Evolutionary conservation across 139 green algal species (phyloP), one percentile per base, ranked within the genome.

Genomic region (Chlamydomonas eustigma): DNA sequence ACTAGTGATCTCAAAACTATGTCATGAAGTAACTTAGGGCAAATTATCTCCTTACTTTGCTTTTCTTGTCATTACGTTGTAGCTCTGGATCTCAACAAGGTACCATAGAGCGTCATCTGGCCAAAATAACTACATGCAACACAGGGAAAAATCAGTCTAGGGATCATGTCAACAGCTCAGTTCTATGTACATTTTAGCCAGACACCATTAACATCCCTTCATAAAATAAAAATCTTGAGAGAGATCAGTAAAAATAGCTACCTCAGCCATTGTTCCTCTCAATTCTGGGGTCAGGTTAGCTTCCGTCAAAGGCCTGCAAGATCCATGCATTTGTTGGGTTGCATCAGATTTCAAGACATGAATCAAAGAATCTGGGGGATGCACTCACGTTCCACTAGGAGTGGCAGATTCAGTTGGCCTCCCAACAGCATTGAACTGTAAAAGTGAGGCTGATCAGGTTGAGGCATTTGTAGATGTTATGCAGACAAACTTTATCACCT

Each of bases 51-150:
- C 88, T 86, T 74, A 94, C 91, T 90, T 93, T 51, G 92, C 92
- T 35, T 88, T 84, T 30, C 82, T 85, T 18, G 70, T 88, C 70
- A 84, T 85, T 2, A 82, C 67, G 74, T 95, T 90, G 34, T 95
- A 39, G 3, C 52, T 81, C 68, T 92, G 85, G 18, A 97, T 93
- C 44, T 92, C 77, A 5, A 96, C 89, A 0, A 92, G 79, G 77
- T 97, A 96, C 91, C 92, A 96, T 73, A 92, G 83, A 6, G 80
- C 80, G 82, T 97, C 92, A 74, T 97, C 93, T 1, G 93, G 93
- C 93, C 93, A 97, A 76, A 91, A 96, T 31, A 97, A 81, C 90
- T 76, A 22, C 65, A 39, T 4, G 44, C 44, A 58, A n/a, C n/a
- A n/a, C n/a, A n/a, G n/a, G n/a, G n/a, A n/a, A n/a, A n/a, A n/a